Percentiles rank a stretch among this genome's conserved stretches.
Conservation (phyloP, 495 filamentous ascomycete genomes). For the Penicillium samsonianum region DNA sequence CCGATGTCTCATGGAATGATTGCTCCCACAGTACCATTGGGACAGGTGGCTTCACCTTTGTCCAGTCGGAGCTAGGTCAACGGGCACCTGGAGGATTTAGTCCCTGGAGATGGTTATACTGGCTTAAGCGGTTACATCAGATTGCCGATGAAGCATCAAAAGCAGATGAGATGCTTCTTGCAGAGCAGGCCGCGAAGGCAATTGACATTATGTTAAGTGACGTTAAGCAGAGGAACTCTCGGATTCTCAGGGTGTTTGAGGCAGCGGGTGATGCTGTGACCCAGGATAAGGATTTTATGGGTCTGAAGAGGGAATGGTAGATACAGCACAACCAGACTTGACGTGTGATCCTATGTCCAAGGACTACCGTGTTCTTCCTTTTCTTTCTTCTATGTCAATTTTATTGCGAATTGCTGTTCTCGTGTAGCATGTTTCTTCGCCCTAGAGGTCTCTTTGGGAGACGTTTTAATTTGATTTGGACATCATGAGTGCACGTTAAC, state of each 20-base stretch:
- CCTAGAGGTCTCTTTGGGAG: no score
- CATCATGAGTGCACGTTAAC: no score
- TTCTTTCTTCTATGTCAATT: no score
- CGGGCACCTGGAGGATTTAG: not conserved
- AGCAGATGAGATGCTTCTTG: not conserved
- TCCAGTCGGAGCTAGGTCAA: not conserved
- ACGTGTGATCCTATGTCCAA: not conserved
- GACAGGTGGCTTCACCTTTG: not conserved
- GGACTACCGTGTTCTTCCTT: no score
- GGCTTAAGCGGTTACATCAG: not conserved
- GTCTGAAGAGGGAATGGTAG: not conserved
- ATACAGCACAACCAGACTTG: not conserved
- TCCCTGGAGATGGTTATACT: not conserved
- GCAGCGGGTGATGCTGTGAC: not conserved
- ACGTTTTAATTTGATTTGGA: no score
- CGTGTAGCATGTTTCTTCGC: no score
- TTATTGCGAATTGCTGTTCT: no score
- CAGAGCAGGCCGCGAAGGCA: not conserved
- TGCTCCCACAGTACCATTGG: not conserved
- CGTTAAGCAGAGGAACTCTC: not conserved
- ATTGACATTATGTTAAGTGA: not conserved
- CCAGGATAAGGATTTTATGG: not conserved
- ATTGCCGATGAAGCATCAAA: not conserved
- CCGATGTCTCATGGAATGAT: not conserved
- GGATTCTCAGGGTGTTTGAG: not conserved